Evolutionary conservation across 495 filamentous ascomycete genomes (phyloP).

Genomic region (Neohortaea acidophila): DNA sequence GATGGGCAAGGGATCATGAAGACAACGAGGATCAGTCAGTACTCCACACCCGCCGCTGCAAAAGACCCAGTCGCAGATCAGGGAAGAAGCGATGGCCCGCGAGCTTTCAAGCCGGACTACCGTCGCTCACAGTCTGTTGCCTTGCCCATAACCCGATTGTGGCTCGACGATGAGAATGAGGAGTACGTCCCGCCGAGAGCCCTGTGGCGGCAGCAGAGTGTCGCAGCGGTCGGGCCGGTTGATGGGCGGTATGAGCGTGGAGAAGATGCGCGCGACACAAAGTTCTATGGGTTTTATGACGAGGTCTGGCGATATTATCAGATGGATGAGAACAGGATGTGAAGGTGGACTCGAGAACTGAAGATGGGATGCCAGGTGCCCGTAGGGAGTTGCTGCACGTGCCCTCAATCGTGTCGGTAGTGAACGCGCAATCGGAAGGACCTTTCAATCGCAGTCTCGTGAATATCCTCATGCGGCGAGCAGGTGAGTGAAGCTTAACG

Average conservation of each 20-base stretch:
- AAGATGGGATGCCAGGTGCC: no score
- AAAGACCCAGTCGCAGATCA: no score
- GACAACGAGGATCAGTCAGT: background rate
- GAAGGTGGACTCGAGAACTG: no score
- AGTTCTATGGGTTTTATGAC: conserved; percentile 6
- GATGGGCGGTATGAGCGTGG: background rate
- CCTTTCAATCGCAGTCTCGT: no score
- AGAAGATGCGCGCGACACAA: conserved; percentile 1
- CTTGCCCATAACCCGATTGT: no score
- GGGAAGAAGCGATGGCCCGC: no score
- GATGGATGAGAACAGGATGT: background rate
- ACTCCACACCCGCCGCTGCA: background rate
- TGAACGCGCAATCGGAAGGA: no score
- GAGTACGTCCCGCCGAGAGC: background rate
- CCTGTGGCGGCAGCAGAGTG: background rate
- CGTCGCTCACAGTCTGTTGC: background rate
- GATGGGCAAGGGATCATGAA: background rate
- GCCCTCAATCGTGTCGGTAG: no score
- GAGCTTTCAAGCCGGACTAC: background rate
- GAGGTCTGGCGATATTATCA: background rate
- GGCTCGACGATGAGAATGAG: background rate
- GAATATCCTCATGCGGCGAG: no score
- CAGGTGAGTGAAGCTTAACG: no score
- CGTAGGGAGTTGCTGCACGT: no score
- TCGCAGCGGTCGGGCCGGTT: background rate